Percentiles rank a stretch among this genome's conserved stretches.
phyloP scores from a whole-genome alignment of 2,329 filamentous ascomycete genomes.

The Fusarium beomiforme region DNA sequence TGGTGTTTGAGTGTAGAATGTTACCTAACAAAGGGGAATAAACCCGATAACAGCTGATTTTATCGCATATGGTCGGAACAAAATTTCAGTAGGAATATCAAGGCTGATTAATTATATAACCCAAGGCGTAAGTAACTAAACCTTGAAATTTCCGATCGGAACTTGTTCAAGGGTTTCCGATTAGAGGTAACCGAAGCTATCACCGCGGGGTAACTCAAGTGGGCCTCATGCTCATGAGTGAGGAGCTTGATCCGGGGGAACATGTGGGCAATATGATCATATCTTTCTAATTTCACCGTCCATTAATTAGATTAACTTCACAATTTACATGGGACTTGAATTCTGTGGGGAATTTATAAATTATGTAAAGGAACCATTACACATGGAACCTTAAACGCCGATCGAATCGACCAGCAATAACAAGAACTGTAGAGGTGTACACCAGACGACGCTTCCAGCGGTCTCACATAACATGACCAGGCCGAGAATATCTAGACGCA shows the following conservation, averaged over 20 bases:
- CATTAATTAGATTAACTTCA: neutral
- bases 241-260: neutral
- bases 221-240: neutral
- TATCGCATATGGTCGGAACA: conserved; percentile 15
- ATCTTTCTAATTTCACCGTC: neutral
- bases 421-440: conserved; percentile 42
- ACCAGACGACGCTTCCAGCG: conserved; percentile 43
- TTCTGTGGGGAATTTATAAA: conserved; percentile 27
- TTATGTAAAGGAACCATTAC: conserved; percentile 35
- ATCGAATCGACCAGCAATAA: conserved; percentile 35
- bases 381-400: conserved; percentile 25
- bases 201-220: conserved; percentile 16
- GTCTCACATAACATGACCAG: conserved; percentile 43
- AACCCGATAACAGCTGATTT: neutral
- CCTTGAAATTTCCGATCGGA: neutral
- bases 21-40: neutral
- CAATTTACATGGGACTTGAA: neutral
- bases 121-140: neutral
- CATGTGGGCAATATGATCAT: neutral
- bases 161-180: neutral
- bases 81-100: neutral
- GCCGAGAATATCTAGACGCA: conserved; percentile 55
- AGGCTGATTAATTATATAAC: neutral
- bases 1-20: neutral
- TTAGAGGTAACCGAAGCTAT: conserved; percentile 8